Conservation (phyloP, 768 basidiomycete genomes). For the Cyathus striatus region DNA sequence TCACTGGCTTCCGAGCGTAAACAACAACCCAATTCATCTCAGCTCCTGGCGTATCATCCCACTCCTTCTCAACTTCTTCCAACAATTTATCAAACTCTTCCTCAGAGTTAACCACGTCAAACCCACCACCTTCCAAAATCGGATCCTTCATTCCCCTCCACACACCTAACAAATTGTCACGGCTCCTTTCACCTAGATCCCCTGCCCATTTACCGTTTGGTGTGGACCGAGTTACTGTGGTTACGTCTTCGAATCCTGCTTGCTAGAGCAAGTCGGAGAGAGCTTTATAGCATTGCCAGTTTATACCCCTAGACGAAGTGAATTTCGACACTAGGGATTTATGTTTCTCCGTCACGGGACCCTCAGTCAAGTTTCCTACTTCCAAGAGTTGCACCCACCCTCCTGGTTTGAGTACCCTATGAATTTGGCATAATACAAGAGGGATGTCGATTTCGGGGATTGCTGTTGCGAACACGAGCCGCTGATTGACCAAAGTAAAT, state of each 20-base stretch:
- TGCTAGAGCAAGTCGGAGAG: background rate
- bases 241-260: background rate
- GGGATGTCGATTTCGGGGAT: background rate
- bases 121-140: conserved; percentile 1
- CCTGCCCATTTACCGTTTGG: background rate
- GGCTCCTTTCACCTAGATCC: background rate
- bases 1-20: background rate
- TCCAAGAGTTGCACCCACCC: conserved; percentile 2
- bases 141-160: background rate
- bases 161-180: background rate
- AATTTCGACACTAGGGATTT: background rate
- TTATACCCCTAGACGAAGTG: background rate
- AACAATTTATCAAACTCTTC: background rate
- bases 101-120: conserved; percentile 2
- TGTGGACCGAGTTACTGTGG: background rate
- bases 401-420: conserved; percentile 1
- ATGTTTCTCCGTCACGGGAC: background rate
- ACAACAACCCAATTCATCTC: background rate
- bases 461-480: background rate
- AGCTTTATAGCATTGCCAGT: background rate
- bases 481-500: background rate
- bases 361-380: background rate
- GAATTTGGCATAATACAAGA: background rate
- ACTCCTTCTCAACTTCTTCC: background rate
- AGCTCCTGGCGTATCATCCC: background rate